Evolutionary conservation across 345 rosid genomes (phyloP), one percentile per base, ranked within the genome.

Genomic region (Trapa incisa): DNA sequence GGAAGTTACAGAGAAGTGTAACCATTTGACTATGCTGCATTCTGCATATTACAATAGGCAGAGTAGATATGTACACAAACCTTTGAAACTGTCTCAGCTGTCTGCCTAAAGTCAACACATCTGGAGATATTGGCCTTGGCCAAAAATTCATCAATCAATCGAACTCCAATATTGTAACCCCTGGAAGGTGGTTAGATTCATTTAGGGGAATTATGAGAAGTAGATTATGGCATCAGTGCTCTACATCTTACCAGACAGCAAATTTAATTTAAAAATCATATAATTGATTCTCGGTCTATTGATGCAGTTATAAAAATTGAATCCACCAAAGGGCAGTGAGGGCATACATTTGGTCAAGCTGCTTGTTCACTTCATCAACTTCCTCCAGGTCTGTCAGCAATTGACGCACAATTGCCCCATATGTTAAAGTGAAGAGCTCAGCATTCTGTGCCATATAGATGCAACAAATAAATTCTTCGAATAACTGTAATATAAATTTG

Each of bases 311-410:
- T 2, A 64, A 2, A 37, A 37, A 15, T 1, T 1, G 6, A 50
- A 16, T 45, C 15, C 43, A 62, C 66, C 6, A 39, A n/a, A 37
- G 13, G 29, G 15, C 43, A 62, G 41, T 41, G 69, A 63, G 50
- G 37, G 17, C 60, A 32, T 82, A 90, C 97, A 94, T 94, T 75
- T 86, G 99, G 82, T 93, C 96, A 7, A 93, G 97, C 82, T 91
- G 96, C 71, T 88, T 91, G 89, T 91, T 88, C 74, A 94, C 97
- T 75, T 94, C 96, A 43, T 94, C 96, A 38, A 88, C 95, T 65
- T 94, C 99, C 84, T 94, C 97, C 65, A 94, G 77, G 61, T 94
- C 99, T 47, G 92, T 94, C 66, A 94, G 91, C 83, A 94, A 75
- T 68, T 87, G 97, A 42, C 97, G 85, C 73, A 91, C 97, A 42